Percentiles rank a stretch among this genome's conserved stretches.
phyloP scores from a whole-genome alignment of 352 stramenopile genomes.

The Pythium diclinum region DNA sequence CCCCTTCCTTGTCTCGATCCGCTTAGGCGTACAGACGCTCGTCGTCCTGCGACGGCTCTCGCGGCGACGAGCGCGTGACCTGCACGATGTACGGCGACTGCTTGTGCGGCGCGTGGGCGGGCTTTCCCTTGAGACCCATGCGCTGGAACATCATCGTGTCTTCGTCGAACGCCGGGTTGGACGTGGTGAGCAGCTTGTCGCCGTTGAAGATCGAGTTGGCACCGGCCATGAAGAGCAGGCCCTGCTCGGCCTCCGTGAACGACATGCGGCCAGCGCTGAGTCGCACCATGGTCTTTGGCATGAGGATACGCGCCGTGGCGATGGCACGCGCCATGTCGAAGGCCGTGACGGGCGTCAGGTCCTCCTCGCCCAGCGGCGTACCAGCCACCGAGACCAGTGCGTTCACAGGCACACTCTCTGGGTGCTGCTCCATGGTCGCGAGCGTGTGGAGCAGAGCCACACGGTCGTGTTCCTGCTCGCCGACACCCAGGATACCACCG shows the following conservation, averaged over 20 bases:
- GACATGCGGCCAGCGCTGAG: conserved; percentile 95
- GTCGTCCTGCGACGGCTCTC: conserved; percentile 31
- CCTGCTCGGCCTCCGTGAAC: conserved; percentile 96
- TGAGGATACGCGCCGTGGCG: conserved; percentile 95
- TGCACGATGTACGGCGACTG: conserved; percentile 82
- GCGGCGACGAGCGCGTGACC: conserved; percentile 60
- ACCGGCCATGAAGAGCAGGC: conserved; percentile 96
- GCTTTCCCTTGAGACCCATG: conserved; percentile 94
- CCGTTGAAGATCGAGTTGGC: conserved; percentile 99
- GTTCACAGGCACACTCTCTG: conserved; percentile 97
- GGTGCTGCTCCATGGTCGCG: conserved; percentile 94
- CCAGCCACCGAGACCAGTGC: conserved; percentile 94
- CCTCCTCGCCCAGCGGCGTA: conserved; percentile 91
- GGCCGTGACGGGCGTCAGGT: conserved; percentile 86
- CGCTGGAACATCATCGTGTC: conserved; percentile 94
- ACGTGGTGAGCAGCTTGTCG: conserved; percentile 96
- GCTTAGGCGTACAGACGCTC: conserved; percentile 60
- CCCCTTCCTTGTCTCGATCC: conserved; percentile 21
- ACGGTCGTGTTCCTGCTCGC: conserved; percentile 93
- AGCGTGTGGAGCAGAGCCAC: conserved; percentile 95
- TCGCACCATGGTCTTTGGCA: conserved; percentile 97
- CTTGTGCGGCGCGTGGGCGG: conserved; percentile 89
- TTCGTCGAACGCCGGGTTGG: conserved; percentile 95
- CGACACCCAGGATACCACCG: conserved; percentile 96
- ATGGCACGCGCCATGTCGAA: conserved; percentile 99